Base-by-base conservation (phyloP, 495 filamentous ascomycete genomes). In the Aspergillus sparsus region DNA sequence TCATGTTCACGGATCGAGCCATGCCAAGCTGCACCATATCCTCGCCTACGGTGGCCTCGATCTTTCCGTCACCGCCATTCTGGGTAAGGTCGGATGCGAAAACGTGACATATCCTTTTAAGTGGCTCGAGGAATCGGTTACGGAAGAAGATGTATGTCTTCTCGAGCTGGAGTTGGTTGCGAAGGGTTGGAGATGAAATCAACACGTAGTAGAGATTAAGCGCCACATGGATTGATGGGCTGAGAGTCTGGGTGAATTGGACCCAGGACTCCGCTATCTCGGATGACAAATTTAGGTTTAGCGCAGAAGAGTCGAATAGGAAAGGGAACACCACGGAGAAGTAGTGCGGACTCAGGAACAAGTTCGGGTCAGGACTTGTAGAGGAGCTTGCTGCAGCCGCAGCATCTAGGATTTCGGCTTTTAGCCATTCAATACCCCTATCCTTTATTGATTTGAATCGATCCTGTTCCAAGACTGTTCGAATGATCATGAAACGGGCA, bases 371-470 rank as follows among this genome's bases (percentile, higher is more conserved):
- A 12, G 49, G 32, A 3, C 18, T 32, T 12, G 64, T 51, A 18
- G 65, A 45, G 6, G 70, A 52, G 58, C 62, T 65, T 27, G 64
- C 54, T 16, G 84, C 76, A 21, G 74, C 72, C 18, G 64, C 54
- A n/a, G 84, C 76, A 21, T 75, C 72, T 12, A 93, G 75, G 3
- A 93, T 82, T 69, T 97, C 93, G 52, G 92, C 86, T 68, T 92
- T 93, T 5, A 97, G 75, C 90, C 95, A 97, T 27, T 83, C 82
- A 10, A 98, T 83, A 0, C 93, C 92, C 55, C 85, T 87, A 12
- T 88, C 92, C 63, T 91, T 92, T 46, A 94, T 81, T 3, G 88
- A 82, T 27, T 85, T 90, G 6, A 88, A 86, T 8, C 62, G 58
- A 63, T 88, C 89, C 61, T 96, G 84, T 71, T 94, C 87, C 32